phyloP scores from a whole-genome alignment of 2,329 filamentous ascomycete genomes.

The Rachicladosporium sp. region DNA sequence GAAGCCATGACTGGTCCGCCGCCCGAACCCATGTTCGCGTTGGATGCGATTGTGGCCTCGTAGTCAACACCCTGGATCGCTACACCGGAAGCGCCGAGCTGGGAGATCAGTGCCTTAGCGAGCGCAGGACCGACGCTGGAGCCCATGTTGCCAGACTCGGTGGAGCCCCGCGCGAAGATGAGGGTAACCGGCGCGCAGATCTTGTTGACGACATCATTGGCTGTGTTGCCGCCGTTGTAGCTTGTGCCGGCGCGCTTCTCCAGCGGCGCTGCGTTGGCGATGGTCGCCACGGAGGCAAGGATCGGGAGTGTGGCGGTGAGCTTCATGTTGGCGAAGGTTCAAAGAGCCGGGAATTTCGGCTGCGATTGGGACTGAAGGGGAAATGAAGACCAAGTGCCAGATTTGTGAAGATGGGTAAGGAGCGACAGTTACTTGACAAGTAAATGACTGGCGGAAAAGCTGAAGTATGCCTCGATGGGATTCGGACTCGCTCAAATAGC shows the following conservation, averaged over 20 bases:
- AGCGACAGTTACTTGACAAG: no score
- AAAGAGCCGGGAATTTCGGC: no score
- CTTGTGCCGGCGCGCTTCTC: slow-evolving; percentile 8
- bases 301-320: slow-evolving; percentile 9
- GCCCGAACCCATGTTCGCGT: slow-evolving; percentile 9
- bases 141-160: slow-evolving; percentile 42
- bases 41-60: slow-evolving; percentile 25
- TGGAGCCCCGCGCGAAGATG: slow-evolving; percentile 46
- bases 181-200: slow-evolving; percentile 38
- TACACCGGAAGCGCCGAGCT: slow-evolving; percentile 32
- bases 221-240: slow-evolving; percentile 11
- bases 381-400: no score
- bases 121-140: slow-evolving; percentile 38
- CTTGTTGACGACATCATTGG: slow-evolving; percentile 11
- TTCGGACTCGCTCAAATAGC: no score
- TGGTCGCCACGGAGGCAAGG: slow-evolving; percentile 10
- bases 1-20: slow-evolving; percentile 15
- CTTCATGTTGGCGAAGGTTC: no score
- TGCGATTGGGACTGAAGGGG: no score
- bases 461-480: no score
- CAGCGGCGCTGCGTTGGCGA: slow-evolving; percentile 9
- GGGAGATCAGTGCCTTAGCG: slow-evolving; percentile 31
- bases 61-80: slow-evolving; percentile 45
- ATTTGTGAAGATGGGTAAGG: no score
- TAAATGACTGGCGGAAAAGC: no score